These are phyloP conservation scores for Rasamsonia emersonii DNA, from an alignment of 2,329 filamentous ascomycete genomes.

Conservation along the genomic window DNA sequence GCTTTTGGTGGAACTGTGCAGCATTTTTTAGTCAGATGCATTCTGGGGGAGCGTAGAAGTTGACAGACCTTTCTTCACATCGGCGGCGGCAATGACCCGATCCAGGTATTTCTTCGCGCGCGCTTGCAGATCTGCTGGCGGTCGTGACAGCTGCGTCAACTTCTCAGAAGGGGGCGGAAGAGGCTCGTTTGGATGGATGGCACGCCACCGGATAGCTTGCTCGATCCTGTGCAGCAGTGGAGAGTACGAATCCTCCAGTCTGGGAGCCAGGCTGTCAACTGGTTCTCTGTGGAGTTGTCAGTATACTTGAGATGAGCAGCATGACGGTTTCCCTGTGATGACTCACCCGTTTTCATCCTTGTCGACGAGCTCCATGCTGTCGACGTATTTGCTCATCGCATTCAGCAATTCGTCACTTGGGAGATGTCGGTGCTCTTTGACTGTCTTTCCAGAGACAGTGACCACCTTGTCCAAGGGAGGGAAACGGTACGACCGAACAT, in stretches of 20 bases:
- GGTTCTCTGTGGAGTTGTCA: slow-evolving; percentile 32
- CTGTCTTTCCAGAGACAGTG: slow-evolving; percentile 71
- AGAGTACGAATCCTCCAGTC: slow-evolving; percentile 73
- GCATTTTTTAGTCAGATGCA: too few relatives aligned
- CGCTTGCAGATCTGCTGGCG: slow-evolving; percentile 58
- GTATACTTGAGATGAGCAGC: neutral
- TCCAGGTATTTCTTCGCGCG: slow-evolving; percentile 52
- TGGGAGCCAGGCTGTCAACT: slow-evolving; percentile 64
- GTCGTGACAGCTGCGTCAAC: slow-evolving; percentile 63
- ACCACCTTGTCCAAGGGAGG: slow-evolving; percentile 80
- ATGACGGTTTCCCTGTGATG: too few relatives aligned
- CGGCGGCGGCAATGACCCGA: slow-evolving; percentile 57
- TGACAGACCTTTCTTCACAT: slow-evolving; percentile 86
- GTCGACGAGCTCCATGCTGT: slow-evolving; percentile 77
- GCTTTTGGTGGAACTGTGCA: slow-evolving; percentile 65
- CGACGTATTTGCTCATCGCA: slow-evolving; percentile 86
- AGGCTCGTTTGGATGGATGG: slow-evolving; percentile 60
- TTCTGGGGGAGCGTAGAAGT: too few relatives aligned
- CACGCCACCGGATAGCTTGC: slow-evolving; percentile 74
- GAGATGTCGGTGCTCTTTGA: slow-evolving; percentile 76
- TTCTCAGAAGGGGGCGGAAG: slow-evolving; percentile 55
- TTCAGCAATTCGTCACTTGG: slow-evolving; percentile 64
- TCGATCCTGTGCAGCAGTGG: slow-evolving; percentile 83
- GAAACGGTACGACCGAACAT: slow-evolving; percentile 83
- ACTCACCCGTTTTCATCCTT: slow-evolving; percentile 66